Conservation (phyloP, 495 filamentous ascomycete species). For the Penicillium simplicissimum region DNA sequence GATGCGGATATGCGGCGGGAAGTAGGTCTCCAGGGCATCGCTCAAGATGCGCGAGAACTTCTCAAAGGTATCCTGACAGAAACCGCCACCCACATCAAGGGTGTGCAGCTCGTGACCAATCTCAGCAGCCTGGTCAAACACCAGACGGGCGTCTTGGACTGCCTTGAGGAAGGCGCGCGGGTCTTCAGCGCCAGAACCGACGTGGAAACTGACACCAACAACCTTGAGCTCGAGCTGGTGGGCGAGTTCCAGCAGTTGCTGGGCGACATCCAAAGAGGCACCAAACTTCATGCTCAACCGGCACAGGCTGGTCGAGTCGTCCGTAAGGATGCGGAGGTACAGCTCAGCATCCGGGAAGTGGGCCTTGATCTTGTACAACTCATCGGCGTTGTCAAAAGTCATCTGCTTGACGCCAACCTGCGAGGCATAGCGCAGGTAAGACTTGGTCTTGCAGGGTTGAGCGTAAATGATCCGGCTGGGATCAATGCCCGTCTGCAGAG, state of each 20-base stretch:
- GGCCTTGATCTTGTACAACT: conserved; percentile 95
- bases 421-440: conserved; percentile 87
- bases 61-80: conserved; percentile 86
- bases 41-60: conserved; percentile 80
- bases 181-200: conserved; percentile 92
- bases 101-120: conserved; percentile 81
- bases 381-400: conserved; percentile 98
- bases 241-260: conserved; percentile 75
- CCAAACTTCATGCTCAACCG: conserved; percentile 96
- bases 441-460: conserved; percentile 99
- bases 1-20: conserved; percentile 80
- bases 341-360: conserved; percentile 87
- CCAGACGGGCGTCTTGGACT: conserved; percentile 79
- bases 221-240: conserved; percentile 91
- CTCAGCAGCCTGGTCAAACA: conserved; percentile 83
- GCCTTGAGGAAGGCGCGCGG: conserved; percentile 85
- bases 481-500: conserved; percentile 80
- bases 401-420: conserved; percentile 89
- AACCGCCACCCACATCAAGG: conserved; percentile 93
- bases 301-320: conserved; percentile 93
- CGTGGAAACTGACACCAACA: conserved; percentile 95
- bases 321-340: conserved; percentile 89
- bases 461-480: conserved; percentile 96
- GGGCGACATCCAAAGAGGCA: conserved; percentile 78
- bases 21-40: conserved; percentile 78